A percentile compares a stretch with the other conserved stretches of the same genome.
phyloP scores from a whole-genome alignment of 345 rosid species.

The Corchorus capsularis region DNA sequence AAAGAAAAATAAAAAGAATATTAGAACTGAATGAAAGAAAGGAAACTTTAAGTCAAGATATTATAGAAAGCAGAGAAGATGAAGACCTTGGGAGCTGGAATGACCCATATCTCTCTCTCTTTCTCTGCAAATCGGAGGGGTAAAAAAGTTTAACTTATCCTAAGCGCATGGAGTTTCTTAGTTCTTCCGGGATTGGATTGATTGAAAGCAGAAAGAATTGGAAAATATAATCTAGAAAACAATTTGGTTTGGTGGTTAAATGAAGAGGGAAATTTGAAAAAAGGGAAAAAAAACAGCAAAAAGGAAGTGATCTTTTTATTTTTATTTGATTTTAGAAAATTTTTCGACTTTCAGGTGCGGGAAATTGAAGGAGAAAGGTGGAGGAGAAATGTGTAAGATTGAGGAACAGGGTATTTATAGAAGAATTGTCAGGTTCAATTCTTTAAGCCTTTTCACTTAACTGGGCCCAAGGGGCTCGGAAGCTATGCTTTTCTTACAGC shows the following conservation, averaged over 20 bases:
- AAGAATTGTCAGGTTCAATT: neutral
- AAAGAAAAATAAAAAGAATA: neutral
- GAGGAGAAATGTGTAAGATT: neutral
- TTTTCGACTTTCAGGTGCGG: neutral
- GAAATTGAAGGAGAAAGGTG: neutral
- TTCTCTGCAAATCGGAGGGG: neutral
- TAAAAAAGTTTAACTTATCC: conserved; percentile 12
- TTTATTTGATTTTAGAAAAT: neutral
- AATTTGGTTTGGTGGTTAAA: neutral
- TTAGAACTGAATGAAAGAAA: conserved; percentile 12
- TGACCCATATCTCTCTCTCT: conserved; percentile 15
- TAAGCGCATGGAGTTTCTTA: neutral
- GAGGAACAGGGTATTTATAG: conserved; percentile 3
- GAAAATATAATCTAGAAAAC: neutral
- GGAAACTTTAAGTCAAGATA: neutral
- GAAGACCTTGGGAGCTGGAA: conserved; percentile 23
- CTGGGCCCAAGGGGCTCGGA: neutral
- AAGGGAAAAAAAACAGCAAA: neutral
- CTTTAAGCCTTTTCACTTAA: neutral
- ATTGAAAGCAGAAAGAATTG: neutral
- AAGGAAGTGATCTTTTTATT: no score
- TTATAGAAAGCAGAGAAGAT: neutral
- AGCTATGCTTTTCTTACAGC: neutral
- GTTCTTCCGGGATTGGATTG: conserved; percentile 8
- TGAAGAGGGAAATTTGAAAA: conserved; percentile 10